Base-by-base conservation (phyloP, 2,329 filamentous ascomycete genomes). In the Fusarium miscanthi region DNA sequence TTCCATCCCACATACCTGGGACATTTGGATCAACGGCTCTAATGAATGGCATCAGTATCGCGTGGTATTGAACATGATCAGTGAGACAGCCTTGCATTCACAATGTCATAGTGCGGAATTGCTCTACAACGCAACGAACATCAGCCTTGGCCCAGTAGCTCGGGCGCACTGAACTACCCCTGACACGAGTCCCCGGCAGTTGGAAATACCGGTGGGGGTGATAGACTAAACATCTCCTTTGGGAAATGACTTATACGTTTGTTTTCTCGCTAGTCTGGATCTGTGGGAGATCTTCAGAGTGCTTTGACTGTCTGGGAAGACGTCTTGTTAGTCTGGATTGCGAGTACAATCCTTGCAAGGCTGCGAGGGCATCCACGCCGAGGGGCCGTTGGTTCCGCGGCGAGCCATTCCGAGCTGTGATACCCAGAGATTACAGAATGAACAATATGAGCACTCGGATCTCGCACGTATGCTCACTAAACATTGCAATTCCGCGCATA, bases 311-410 rank as follows among this genome's bases (percentile, higher is more conserved):
- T 53, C 23, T 37, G 33, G 41, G 33, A 51, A 33, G 57, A 70
- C 68, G 62, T 41, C 43, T 74, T 74, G 68, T 74, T 74, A 72
- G 72, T 38, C 42, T 46, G 52, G 59, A 72, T 72, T 60, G 71
- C 71, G 71, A 74, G 60, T 69, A 59, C 48, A 37, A 71, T 54
- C 51, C 59, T 38, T 52, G 41, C 19, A 14, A 27, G 40, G 62
- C 54, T 54, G 37, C 9, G 57, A 58, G 38, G 7, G 49, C 23
- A 27, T 27, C 23, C 49, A n/a, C 48, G 19, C 49, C 49, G 49
- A 53, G 49, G 49, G 33, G 12, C 48, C 31, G 48, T 5, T 11
- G 14, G n/a, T 42, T 14, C 23, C 14, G 21, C 40, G 3, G 23
- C 31, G 31, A 52, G n/a, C 17, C 31, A 51, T 17, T 11, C 48